Percentiles rank a stretch among this genome's conserved stretches.
Evolutionary conservation across 2,329 filamentous ascomycete species (phyloP).

Genomic region (Colletotrichum sp.): DNA sequence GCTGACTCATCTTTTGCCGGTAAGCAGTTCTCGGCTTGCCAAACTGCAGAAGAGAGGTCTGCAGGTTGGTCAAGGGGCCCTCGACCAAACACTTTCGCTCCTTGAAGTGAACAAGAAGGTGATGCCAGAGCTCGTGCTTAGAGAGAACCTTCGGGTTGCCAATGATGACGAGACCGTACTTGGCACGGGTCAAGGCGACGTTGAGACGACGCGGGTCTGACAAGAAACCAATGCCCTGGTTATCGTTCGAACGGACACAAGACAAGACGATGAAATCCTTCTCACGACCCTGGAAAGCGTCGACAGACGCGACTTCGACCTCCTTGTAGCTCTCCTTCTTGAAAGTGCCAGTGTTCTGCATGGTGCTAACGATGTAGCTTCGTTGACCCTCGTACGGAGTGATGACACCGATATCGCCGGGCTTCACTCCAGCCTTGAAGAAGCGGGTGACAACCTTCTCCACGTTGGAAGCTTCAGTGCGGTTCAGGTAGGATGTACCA

Average conservation of each 20-base stretch:
- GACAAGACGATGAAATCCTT: constrained; percentile 99
- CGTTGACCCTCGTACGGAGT: constrained; percentile 98
- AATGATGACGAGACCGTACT: constrained; percentile 94
- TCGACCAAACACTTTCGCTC: constrained; percentile 95
- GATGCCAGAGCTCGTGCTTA: constrained; percentile 98
- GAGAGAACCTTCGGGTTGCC: constrained; percentile 97
- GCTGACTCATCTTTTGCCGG: constrained; percentile 79
- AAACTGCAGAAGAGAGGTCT: constrained; percentile 93
- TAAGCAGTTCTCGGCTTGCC: constrained; percentile 92
- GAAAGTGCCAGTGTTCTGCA: constrained; percentile 96
- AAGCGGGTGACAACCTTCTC: constrained; percentile 99
- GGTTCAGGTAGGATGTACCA: constrained; percentile 96
- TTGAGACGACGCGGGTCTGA: constrained; percentile 97
- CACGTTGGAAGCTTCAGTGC: constrained; percentile 95
- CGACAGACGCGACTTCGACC: constrained; percentile 96
- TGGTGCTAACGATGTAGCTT: constrained; percentile 98
- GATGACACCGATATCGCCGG: constrained; percentile 93
- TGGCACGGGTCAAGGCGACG: constrained; percentile 94
- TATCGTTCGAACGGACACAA: constrained; percentile 97
- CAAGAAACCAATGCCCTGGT: constrained; percentile 98
- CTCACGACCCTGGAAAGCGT: constrained; percentile 98
- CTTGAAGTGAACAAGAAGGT: constrained; percentile 94
- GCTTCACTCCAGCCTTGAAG: constrained; percentile 98
- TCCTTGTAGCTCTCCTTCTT: constrained; percentile 99
- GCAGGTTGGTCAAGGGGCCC: constrained; percentile 93